Evolutionary conservation across 2,329 filamentous ascomycete species (phyloP).

Genomic region (Cryphonectria parasitica): DNA sequence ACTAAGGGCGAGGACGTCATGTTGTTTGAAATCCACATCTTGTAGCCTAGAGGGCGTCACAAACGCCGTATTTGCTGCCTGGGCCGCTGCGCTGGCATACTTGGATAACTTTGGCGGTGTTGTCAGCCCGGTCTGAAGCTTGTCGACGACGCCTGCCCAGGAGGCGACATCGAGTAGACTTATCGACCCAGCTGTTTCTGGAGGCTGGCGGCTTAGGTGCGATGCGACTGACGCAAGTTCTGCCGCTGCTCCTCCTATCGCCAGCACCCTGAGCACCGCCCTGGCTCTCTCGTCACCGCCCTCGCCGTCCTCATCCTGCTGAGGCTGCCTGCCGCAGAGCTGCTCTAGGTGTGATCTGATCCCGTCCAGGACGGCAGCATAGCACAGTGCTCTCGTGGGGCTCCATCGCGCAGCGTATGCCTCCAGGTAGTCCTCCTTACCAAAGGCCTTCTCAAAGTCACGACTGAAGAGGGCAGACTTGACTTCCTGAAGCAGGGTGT

Average conservation of each 20-base stretch:
- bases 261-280: conserved; percentile 45
- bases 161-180: conserved; percentile 80
- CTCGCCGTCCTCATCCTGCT: background rate
- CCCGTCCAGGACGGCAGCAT: conserved; percentile 59
- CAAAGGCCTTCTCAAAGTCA: conserved; percentile 83
- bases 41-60: conserved; percentile 45
- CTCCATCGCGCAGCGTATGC: conserved; percentile 93
- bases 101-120: conserved; percentile 49
- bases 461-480: conserved; percentile 85
- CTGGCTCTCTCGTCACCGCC: background rate
- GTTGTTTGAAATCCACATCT: conserved; percentile 47
- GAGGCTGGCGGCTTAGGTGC: conserved; percentile 40
- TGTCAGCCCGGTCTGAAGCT: conserved; percentile 61
- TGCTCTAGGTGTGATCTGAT: conserved; percentile 41
- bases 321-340: background rate
- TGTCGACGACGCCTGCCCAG: conserved; percentile 68
- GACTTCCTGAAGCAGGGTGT: conserved; percentile 72
- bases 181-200: conserved; percentile 45
- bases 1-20: conserved; percentile 53
- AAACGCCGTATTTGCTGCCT: conserved; percentile 50
- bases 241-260: conserved; percentile 62
- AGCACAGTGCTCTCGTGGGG: conserved; percentile 81
- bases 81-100: conserved; percentile 37
- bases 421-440: conserved; percentile 69
- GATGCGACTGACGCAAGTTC: conserved; percentile 62